Evolutionary conservation across 768 basidiomycete genomes (phyloP).

Genomic region (Russula sp.): DNA sequence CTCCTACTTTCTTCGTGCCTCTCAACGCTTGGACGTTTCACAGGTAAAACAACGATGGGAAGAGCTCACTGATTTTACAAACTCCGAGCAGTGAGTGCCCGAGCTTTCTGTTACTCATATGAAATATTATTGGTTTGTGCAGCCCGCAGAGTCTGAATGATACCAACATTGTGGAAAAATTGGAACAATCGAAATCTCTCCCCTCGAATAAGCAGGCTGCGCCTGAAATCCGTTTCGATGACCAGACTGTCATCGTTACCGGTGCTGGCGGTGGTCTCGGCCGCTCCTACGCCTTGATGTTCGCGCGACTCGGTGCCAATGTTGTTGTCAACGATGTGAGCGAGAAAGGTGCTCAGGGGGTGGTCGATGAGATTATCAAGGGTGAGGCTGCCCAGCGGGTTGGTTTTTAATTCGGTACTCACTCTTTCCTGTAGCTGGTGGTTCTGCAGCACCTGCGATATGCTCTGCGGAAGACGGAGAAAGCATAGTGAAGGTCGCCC

Average conservation of each 20-base stretch:
- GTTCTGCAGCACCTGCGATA: constrained; percentile 76
- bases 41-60: constrained; percentile 82
- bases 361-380: constrained; percentile 81
- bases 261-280: constrained; percentile 95
- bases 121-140: constrained; percentile 21
- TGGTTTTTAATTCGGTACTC: neutral
- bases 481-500: constrained; percentile 75
- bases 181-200: constrained; percentile 57
- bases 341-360: constrained; percentile 73
- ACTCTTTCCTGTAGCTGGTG: constrained; percentile 54
- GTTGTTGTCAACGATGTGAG: constrained; percentile 95
- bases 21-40: neutral
- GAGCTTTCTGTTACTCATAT: neutral
- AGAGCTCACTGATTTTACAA: constrained; percentile 73
- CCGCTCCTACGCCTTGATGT: constrained; percentile 88
- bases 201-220: constrained; percentile 64
- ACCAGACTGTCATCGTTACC: constrained; percentile 89
- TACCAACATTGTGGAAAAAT: constrained; percentile 51
- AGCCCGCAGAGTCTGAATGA: constrained; percentile 67
- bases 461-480: constrained; percentile 92
- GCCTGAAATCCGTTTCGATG: constrained; percentile 72
- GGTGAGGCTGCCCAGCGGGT: constrained; percentile 38
- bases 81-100: constrained; percentile 56
- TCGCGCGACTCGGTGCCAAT: constrained; percentile 87
- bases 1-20: neutral